Evolutionary conservation across 129 eudicot species (phyloP), one percentile per base, ranked within the genome.

Genomic region (Artemisia argyi): DNA sequence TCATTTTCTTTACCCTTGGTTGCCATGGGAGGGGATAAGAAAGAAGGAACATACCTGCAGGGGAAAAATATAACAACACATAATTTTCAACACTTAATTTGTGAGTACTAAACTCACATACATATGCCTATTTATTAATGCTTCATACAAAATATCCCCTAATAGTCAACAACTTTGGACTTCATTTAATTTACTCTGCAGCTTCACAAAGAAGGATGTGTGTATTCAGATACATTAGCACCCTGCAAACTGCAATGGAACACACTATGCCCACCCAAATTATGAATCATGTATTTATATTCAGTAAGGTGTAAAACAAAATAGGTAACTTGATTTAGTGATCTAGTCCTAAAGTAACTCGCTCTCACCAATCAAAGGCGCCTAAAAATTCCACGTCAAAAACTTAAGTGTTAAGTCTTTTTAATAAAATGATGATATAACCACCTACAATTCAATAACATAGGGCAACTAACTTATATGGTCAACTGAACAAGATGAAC

Each of bases 11-110:
- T 94, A 79, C 89, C 85, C 88, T 90, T 94, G 73, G 96, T 83
- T 79, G 97, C 96, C 98, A 83, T 75, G 47, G 95, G 96, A 82
- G 98, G 97, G 19, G 98, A 97, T 84, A 90, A 24, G 82, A 94
- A 94, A 78, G 97, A 94, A 55, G 98, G 98, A 61, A 94, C 97
- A 90, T 94, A 94, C 85, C 98, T 94, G 96, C 87, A 86, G 72
- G 72, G 68, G 67, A 49, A 63, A 60, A 67, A 74, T 54, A 14
- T 59, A n/a, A n/a, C n/a, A 61, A 77, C 85, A 77, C 84, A 73
- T 46, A 76, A 81, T 77, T 72, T 75, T 48, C 73, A 70, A 80
- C 54, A 6, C 77, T 47, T 4, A 47, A 62, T 30, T 16, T 20
- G 49, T n/a, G 52, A 13, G 63, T 50, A 42, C 66, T 18, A 49